These are phyloP conservation scores for Tephrocybe rancida DNA, from an alignment of 768 basidiomycete genomes.

Conservation along the genomic window DNA sequence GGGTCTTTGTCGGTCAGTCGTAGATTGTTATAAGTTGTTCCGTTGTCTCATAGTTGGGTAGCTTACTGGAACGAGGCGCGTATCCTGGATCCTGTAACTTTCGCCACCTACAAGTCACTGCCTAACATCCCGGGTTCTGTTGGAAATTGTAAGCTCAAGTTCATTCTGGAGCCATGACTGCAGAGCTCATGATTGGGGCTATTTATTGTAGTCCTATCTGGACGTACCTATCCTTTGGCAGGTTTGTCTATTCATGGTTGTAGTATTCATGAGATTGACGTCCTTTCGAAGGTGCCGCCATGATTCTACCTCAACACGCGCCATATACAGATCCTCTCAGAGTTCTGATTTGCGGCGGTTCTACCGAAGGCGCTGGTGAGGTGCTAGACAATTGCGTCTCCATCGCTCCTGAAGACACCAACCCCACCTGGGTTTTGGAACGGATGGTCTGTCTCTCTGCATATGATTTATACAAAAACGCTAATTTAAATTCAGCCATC, in stretches of 20 bases:
- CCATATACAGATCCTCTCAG: constrained; percentile 77
- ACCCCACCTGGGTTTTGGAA: constrained; percentile 71
- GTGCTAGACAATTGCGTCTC: constrained; percentile 72
- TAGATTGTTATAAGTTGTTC: neutral
- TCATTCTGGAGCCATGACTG: neutral
- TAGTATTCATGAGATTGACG: neutral
- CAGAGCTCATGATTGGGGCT: neutral
- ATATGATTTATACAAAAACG: neutral
- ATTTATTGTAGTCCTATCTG: constrained; percentile 49
- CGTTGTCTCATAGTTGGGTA: constrained; percentile 22
- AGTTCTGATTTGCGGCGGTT: constrained; percentile 77
- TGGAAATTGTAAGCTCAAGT: constrained; percentile 48
- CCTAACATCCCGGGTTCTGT: constrained; percentile 81
- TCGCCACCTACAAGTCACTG: constrained; percentile 57
- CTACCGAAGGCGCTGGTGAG: constrained; percentile 53
- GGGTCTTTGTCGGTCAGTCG: constrained; percentile 69
- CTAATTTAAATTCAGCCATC: constrained; percentile 51
- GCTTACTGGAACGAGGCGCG: constrained; percentile 85
- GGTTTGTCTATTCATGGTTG: constrained; percentile 28
- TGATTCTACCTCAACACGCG: constrained; percentile 68
- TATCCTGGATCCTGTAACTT: constrained; percentile 67
- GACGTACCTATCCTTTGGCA: constrained; percentile 79
- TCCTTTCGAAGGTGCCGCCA: constrained; percentile 45
- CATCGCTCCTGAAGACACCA: constrained; percentile 63
- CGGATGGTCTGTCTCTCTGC: constrained; percentile 62